Base-by-base conservation (phyloP, 495 filamentous ascomycete genomes). In the Penicillium malachiteum region DNA sequence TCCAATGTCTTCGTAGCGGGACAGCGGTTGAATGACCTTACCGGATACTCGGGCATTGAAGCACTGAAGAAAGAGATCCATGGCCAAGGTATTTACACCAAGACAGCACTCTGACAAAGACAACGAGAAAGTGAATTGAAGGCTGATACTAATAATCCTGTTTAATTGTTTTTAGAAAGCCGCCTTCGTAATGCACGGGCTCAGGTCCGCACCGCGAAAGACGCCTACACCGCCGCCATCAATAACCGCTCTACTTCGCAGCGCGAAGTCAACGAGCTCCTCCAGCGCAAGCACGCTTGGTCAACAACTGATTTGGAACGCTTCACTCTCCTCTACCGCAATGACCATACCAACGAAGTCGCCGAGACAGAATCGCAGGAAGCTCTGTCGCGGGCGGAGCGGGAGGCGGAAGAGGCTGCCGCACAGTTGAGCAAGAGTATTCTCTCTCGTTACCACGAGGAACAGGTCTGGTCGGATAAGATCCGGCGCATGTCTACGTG, bases 391-490 rank as follows among this genome's bases (percentile, higher is more conserved):
- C 75, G 78, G 37, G 84, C 89, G 0, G 94, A 98, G 71, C 77
- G 82, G 39, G 82, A 87, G 33, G 84, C 92, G 11, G 88, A 94
- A 72, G 85, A 90, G 44, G 83, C 91, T 2, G 81, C 85, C 26
- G 79, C 84, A 7, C 81, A 84, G 63, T 74, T 98, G 45, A 90
- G 85, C 66, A 83, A 85, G 38, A 83, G 82, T 35, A 97, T 97
- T 54, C 76, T 97, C 33, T 86, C 86, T 31, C 85, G 94, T 30
- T 98, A 98, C 73, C 94, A 98, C 73, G 94, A 98, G 72, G 94
- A 98, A 73, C 94, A 98, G 78, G 96, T 98, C 44, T 98, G 94
- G 94, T 93, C 88, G 62, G 94, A 98, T 65, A 94, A 96, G 66
- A 98, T 98, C 67, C 81, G 94, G 40, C 78, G 94, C 55, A 96